Evolutionary conservation across 805 yeast genomes (phyloP), one percentile per base, ranked within the genome.

Genomic region (Candida ficus): DNA sequence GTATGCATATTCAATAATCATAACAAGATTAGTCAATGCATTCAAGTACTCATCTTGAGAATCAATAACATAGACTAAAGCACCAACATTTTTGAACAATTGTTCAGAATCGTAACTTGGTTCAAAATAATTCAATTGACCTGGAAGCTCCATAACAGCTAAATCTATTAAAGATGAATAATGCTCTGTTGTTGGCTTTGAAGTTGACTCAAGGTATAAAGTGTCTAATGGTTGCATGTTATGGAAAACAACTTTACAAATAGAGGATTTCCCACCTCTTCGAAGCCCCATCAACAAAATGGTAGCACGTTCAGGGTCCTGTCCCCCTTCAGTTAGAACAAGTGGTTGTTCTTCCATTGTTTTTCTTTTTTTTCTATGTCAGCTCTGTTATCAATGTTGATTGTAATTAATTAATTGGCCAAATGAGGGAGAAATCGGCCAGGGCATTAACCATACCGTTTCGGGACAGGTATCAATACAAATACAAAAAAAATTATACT

Each of bases 201-300:
- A 76, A 0, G 99, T 91, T 38, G 90, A 79, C 52, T 91, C 98
- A 40, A 93, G 65, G 55, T 91, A 91, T 34, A 91, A 62, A 0
- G 98, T 90, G 55, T 91, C 97, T 45, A 89, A 68, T 2, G 99
- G 97, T 57, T 86, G 95, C 95, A 93, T 88, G 57, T 87, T 85
- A 61, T 91, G 96, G 63, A 93, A 93, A 2, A 93, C 95, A 12
- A 93, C 98, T 57, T 91, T 89, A 55, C 96, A 82, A 25, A 93
- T 93, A 4, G 97, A 89, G 8, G 96, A 87, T 63, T 93, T 93
- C 12, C 99, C 99, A 17, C 91, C 85, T 58, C 56, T 45, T 35
- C 96, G 75, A 27, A 89, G 72, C 1, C 97, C 97, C 96, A 89
- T 86, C 41, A 89, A 63, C 21, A 89, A 70, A 34, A 89, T 79